A percentile compares a stretch with the other conserved stretches of the same genome.
Conservation (phyloP, 2,329 filamentous ascomycete species). For the Trichoderma breve region DNA sequence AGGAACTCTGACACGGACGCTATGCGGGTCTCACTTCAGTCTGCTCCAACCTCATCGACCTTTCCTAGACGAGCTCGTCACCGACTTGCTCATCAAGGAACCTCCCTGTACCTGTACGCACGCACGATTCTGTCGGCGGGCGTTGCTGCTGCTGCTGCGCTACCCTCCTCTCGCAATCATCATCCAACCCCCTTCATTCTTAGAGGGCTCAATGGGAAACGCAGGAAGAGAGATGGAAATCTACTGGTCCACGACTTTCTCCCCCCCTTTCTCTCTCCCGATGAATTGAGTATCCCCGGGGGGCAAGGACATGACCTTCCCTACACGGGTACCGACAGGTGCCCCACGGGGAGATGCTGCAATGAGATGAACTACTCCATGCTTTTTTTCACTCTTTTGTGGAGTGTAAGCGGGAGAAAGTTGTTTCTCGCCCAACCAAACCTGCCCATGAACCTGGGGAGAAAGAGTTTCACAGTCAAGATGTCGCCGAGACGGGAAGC, state of each 20-base stretch:
- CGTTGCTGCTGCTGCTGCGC: slow-evolving; percentile 13
- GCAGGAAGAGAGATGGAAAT: neutral
- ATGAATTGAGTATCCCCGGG: neutral
- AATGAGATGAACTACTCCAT: neutral
- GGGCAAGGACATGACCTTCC: neutral
- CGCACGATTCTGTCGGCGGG: slow-evolving; percentile 1
- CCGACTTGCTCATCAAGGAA: neutral
- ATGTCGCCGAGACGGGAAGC: neutral
- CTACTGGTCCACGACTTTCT: neutral
- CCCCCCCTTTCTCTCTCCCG: neutral
- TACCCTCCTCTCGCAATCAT: neutral
- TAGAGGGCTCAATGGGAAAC: neutral
- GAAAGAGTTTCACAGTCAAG: neutral
- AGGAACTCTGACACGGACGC: neutral
- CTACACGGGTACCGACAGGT: neutral
- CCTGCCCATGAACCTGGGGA: neutral
- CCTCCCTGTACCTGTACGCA: neutral
- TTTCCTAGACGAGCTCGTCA: neutral
- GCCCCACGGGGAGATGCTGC: slow-evolving; percentile 15
- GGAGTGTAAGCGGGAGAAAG: neutral
- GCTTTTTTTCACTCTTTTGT: neutral
- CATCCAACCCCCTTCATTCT: neutral
- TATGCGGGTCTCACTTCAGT: neutral
- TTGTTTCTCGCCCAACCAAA: neutral
- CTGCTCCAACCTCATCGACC: neutral